These are phyloP conservation scores for Conidiobolus incongruus DNA, from an alignment of 371 early-diverging fungal genomes.

Conservation along the genomic window DNA sequence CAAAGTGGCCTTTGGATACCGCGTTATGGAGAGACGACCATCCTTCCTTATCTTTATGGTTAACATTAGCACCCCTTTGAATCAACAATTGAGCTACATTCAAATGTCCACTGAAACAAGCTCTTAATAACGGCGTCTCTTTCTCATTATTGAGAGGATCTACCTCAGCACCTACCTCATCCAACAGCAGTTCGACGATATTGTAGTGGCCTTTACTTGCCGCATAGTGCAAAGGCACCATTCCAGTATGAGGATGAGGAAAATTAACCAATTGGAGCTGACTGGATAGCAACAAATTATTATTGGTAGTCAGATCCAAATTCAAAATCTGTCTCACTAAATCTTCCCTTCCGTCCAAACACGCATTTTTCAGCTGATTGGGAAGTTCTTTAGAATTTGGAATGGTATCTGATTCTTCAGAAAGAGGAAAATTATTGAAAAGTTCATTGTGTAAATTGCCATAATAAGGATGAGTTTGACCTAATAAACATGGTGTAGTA, in stretches of 20 bases:
- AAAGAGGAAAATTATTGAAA: too few species aligned
- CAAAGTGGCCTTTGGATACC: constrained; percentile 29
- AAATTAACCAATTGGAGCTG: constrained; percentile 10
- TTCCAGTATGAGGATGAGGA: constrained; percentile 25
- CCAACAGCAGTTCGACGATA: constrained; percentile 34
- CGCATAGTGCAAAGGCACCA: constrained; percentile 43
- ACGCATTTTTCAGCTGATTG: too few species aligned
- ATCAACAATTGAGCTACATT: constrained; percentile 38
- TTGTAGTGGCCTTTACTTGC: constrained; percentile 40
- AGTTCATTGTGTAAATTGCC: too few species aligned
- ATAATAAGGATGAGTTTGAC: too few species aligned
- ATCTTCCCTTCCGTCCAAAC: too few species aligned
- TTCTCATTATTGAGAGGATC: constrained; percentile 42
- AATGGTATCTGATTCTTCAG: too few species aligned
- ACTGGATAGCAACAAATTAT: too few species aligned
- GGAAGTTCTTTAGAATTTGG: too few species aligned
- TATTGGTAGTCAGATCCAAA: too few species aligned
- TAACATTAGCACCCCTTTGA: constrained; percentile 30
- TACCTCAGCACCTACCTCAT: constrained; percentile 32
- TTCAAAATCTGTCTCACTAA: too few species aligned
- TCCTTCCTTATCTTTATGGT: constrained; percentile 51
- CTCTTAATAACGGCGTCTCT: constrained; percentile 65
- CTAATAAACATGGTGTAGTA: too few species aligned
- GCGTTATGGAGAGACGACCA: constrained; percentile 76
- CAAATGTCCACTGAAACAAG: constrained; percentile 41